Evolutionary conservation across 2,329 filamentous ascomycete genomes (phyloP), one percentile per base, ranked within the genome.

Genomic region (Claviceps cyperi): DNA sequence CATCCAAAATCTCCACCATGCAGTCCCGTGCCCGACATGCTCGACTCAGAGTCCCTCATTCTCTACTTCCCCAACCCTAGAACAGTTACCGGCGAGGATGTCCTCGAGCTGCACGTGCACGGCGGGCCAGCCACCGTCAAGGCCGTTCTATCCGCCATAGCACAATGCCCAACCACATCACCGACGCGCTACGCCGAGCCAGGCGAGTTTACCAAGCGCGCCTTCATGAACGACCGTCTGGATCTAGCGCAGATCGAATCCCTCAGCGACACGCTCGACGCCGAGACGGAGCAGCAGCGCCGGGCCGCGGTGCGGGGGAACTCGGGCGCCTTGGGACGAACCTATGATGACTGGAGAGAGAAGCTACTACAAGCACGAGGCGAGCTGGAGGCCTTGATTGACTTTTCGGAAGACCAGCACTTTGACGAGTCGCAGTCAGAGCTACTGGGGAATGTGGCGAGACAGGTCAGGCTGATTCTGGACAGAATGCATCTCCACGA

Each of bases 381-480:
- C 9, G 90, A 97, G 67, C 75, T 98, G 39, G 92, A 98, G 66
- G 92, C 92, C 0, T 69, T 98, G 57, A 97, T 98, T 54, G 92
- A 98, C 66, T 98, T 98, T 63, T 85, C 87, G 1, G 92, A 98
- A 64, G 92, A 97, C 60, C 91, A 98, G 66, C 86, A 97, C 68
- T 94, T 98, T 60, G 90, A 97, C 57, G 89, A 95, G 65, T 83
- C 86, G 2, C 85, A 88, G 0, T 69, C 74, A 0, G 77, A 85
- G 50, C 72, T 97, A 21, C 74, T 94, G 43, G 64, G 62, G 0
- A 87, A 81, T 46, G 86, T 96, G 32, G 76, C 80, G 1, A 57
- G 56, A 0, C 80, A 89, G 60, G 77, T 94, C 2, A 61, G 64
- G 1, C 64, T 60, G 0, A 77, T 97, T 50, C 69, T 80, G 50